A percentile compares a stretch with the other conserved stretches of the same genome.
Conservation (phyloP, 1,139 yeast genomes). For the Ogataea hybrid region DNA sequence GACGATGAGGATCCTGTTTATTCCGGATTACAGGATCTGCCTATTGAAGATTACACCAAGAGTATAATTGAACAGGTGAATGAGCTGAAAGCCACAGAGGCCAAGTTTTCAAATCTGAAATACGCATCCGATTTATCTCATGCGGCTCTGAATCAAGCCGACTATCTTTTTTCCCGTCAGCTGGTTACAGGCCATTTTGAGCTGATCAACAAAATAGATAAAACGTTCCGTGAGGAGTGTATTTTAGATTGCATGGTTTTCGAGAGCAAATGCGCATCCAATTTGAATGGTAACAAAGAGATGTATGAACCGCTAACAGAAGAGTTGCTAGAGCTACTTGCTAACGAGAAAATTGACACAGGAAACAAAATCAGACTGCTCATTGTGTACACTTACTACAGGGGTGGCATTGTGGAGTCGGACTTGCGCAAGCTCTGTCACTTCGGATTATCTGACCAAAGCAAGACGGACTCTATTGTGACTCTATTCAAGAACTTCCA, state of each 20-base stretch:
- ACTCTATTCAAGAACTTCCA: conserved; percentile 64
- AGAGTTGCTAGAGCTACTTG: conserved; percentile 56
- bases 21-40: conserved; percentile 24
- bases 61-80: conserved; percentile 19
- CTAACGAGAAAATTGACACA: conserved; percentile 21
- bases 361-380: conserved; percentile 68
- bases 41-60: conserved; percentile 21
- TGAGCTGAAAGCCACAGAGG: conserved; percentile 27
- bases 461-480: conserved; percentile 45
- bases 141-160: conserved; percentile 28
- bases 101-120: conserved; percentile 23
- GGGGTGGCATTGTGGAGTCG: conserved; percentile 78
- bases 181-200: conserved; percentile 29
- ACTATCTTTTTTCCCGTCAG: conserved; percentile 24
- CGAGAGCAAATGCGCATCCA: conserved; percentile 36
- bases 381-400: conserved; percentile 72
- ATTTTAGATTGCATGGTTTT: conserved; percentile 40
- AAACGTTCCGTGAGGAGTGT: conserved; percentile 21
- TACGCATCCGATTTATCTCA: conserved; percentile 29
- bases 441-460: conserved; percentile 51
- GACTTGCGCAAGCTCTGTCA: conserved; percentile 71
- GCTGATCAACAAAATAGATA: conserved; percentile 23
- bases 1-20: conserved; percentile 27
- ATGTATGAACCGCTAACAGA: conserved; percentile 57
- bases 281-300: conserved; percentile 65